A percentile compares a stretch with the other conserved stretches of the same genome.
Evolutionary conservation across 805 yeast genomes (phyloP).

Genomic region (Metschnikowia borealis): DNA sequence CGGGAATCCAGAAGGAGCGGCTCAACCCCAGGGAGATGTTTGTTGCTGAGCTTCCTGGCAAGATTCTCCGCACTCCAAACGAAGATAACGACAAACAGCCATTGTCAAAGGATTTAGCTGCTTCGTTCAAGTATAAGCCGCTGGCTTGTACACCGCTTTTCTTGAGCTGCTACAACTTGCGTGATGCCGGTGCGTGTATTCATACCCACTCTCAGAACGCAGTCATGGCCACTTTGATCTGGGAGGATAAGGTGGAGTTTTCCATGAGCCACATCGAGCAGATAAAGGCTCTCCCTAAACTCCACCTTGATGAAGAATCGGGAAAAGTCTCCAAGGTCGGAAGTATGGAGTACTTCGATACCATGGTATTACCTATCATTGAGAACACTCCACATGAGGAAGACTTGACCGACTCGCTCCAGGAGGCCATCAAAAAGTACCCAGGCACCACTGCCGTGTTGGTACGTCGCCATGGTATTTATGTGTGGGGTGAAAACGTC

Average conservation of each 20-base stretch:
- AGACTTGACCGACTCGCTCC: constrained; percentile 65
- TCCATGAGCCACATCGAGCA: constrained; percentile 80
- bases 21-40: constrained; percentile 80
- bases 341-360: constrained; percentile 67
- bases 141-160: constrained; percentile 92
- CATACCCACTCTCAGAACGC: constrained; percentile 93
- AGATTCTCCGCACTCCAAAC: constrained; percentile 58
- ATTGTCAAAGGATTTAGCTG: constrained; percentile 32
- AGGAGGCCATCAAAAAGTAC: constrained; percentile 58
- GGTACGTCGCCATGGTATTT: constrained; percentile 90
- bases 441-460: constrained; percentile 83
- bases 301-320: constrained; percentile 25
- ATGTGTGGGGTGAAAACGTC: constrained; percentile 92
- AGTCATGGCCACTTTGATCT: constrained; percentile 72
- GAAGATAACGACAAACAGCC: constrained; percentile 15
- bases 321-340: constrained; percentile 56
- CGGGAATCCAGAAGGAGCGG: constrained; percentile 94
- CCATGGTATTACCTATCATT: constrained; percentile 79
- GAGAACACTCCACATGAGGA: constrained; percentile 90
- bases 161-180: constrained; percentile 59
- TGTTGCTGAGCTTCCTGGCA: constrained; percentile 57
- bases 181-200: constrained; percentile 86
- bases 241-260: constrained; percentile 59
- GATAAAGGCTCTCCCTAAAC: constrained; percentile 82
- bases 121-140: constrained; percentile 59